phyloP scores from a whole-genome alignment of 208 protist genomes.

The Acanthamoeba quina region DNA sequence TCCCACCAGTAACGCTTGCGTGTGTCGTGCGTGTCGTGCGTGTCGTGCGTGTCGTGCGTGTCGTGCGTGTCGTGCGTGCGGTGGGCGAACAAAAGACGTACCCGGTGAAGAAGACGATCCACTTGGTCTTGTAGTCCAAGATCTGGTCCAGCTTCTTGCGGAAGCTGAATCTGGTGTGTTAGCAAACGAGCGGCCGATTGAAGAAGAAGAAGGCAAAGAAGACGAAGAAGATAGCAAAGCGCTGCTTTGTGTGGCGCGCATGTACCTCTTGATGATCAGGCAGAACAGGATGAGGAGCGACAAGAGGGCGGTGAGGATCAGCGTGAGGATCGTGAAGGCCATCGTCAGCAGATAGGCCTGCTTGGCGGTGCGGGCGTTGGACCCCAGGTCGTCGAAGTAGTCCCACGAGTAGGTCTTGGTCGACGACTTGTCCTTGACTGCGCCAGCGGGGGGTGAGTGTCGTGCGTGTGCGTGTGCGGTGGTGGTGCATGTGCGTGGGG shows the following conservation, averaged over 20 bases:
- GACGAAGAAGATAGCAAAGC: background rate
- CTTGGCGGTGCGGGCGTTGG: background rate
- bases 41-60: too few species aligned
- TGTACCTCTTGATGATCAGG: conserved; percentile 60
- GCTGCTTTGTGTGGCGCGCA: background rate
- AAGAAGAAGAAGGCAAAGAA: background rate
- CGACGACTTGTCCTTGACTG: background rate
- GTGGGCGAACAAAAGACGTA: background rate
- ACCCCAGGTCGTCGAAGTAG: background rate
- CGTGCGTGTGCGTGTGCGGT: background rate
- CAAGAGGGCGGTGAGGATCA: conserved; percentile 1
- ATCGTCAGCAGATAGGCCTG: conserved; percentile 59
- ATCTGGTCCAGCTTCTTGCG: conserved; percentile 47
- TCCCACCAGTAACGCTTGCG: background rate
- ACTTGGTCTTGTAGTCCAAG: conserved; percentile 42
- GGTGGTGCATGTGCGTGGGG: background rate
- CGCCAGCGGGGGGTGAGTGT: background rate
- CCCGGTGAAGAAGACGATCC: conserved; percentile 65
- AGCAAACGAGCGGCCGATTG: too few species aligned
- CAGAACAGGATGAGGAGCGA: conserved; percentile 64
- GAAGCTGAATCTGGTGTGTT: background rate
- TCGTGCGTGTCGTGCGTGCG: too few species aligned
- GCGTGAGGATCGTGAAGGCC: conserved; percentile 47
- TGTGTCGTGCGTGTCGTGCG: background rate
- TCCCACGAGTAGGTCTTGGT: conserved; percentile 57